These are phyloP conservation scores for Apiospora rasikravindrae DNA, from an alignment of 2,329 filamentous ascomycete species.

Conservation along the genomic window DNA sequence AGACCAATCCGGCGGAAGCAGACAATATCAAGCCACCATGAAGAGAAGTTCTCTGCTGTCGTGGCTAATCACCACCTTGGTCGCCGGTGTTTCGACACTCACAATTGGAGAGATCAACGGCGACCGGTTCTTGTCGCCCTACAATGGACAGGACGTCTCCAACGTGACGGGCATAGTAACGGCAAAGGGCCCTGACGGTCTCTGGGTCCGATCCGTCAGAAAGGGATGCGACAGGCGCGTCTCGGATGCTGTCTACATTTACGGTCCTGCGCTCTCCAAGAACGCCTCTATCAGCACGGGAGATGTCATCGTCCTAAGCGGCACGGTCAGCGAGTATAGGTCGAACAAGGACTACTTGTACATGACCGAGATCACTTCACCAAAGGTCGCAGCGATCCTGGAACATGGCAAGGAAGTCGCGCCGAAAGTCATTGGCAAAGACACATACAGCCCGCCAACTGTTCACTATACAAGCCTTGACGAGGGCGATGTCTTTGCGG, in stretches of 20 bases:
- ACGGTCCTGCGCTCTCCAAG: slow-evolving; percentile 53
- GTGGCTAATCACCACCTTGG: slow-evolving; percentile 27
- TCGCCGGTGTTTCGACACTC: slow-evolving; percentile 38
- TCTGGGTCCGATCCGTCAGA: slow-evolving; percentile 67
- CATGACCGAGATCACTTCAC: slow-evolving; percentile 66
- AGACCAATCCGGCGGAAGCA: background rate
- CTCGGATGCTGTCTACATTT: slow-evolving; percentile 72
- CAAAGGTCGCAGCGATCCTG: slow-evolving; percentile 57
- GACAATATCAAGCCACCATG: slow-evolving; percentile 20
- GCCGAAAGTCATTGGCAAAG: slow-evolving; percentile 65
- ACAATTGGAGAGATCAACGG: slow-evolving; percentile 71
- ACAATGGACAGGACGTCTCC: slow-evolving; percentile 59
- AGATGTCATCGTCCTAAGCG: slow-evolving; percentile 65
- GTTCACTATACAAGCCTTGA: slow-evolving; percentile 67
- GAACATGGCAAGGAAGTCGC: slow-evolving; percentile 59
- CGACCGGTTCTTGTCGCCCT: slow-evolving; percentile 66
- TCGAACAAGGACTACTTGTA: slow-evolving; percentile 62
- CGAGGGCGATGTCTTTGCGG: slow-evolving; percentile 65
- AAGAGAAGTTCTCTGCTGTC: slow-evolving; percentile 23
- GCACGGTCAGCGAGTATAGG: slow-evolving; percentile 62
- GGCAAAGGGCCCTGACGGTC: slow-evolving; percentile 64
- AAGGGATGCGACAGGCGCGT: slow-evolving; percentile 61
- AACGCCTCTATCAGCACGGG: slow-evolving; percentile 59
- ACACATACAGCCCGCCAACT: slow-evolving; percentile 63
- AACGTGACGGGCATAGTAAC: slow-evolving; percentile 69